These are phyloP conservation scores for Amesomyces nigricolor DNA, from an alignment of 2,329 filamentous ascomycete genomes.

Conservation along the genomic window DNA sequence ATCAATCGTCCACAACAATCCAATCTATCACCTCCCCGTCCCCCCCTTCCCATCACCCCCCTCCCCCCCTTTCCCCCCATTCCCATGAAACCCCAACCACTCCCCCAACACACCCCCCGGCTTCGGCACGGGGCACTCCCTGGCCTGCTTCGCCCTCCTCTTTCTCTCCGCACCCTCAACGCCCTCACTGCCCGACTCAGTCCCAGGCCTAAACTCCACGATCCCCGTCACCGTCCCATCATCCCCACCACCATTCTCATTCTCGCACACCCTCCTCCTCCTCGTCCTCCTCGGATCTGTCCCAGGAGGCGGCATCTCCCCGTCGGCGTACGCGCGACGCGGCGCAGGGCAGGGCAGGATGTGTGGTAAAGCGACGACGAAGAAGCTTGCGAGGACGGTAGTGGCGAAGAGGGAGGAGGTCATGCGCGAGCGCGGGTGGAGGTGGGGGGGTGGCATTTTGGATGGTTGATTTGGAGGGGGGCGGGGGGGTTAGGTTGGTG, in stretches of 20 bases:
- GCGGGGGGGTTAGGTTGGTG: not conserved
- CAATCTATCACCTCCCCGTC: conserved; percentile 8
- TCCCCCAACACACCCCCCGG: conserved; percentile 59
- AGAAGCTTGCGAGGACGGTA: conserved; percentile 83
- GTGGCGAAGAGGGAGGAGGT: conserved; percentile 92
- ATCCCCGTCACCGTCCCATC: not conserved
- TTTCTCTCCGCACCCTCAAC: conserved; percentile 39
- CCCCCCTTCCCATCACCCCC: conserved; percentile 3
- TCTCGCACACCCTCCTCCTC: conserved; percentile 34
- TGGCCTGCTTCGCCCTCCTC: conserved; percentile 43
- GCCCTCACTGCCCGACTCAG: conserved; percentile 35
- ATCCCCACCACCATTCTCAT: not conserved
- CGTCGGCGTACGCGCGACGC: conserved; percentile 68
- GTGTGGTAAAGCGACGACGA: conserved; percentile 88
- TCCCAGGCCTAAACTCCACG: conserved; percentile 8
- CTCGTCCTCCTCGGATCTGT: conserved; percentile 38
- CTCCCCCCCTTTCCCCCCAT: not conserved
- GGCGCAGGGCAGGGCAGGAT: conserved; percentile 86
- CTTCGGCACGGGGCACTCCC: conserved; percentile 91
- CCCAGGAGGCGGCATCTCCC: conserved; percentile 39
- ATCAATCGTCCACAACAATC: not conserved
- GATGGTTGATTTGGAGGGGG: conserved; percentile 18
- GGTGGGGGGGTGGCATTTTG: conserved; percentile 79
- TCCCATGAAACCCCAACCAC: conserved; percentile 54
- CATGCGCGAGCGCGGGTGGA: conserved; percentile 89